Evolutionary conservation across 495 filamentous ascomycete species (phyloP).

Genomic region (Penicillium steckii): DNA sequence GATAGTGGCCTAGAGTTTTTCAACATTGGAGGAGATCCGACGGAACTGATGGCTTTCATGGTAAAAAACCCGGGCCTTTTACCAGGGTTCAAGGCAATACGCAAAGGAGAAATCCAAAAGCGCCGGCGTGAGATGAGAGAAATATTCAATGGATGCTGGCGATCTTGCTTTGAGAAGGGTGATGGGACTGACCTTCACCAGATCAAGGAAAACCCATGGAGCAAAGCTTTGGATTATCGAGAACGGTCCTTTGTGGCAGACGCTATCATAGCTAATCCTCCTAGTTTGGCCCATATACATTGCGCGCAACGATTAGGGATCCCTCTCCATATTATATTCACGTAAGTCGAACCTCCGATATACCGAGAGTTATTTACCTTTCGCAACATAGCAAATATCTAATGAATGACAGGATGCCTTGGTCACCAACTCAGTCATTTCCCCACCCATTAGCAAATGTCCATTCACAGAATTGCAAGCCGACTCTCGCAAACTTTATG

Average conservation of each 20-base stretch:
- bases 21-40: slow-evolving; percentile 62
- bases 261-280: slow-evolving; percentile 82
- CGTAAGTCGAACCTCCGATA: slow-evolving; percentile 40
- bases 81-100: slow-evolving; percentile 45
- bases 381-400: neutral
- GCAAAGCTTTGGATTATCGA: slow-evolving; percentile 28
- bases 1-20: slow-evolving; percentile 78
- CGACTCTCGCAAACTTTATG: slow-evolving; percentile 66
- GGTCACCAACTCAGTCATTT: slow-evolving; percentile 53
- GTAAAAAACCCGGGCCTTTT: slow-evolving; percentile 55
- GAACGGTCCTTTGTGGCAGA: slow-evolving; percentile 71
- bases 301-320: slow-evolving; percentile 77
- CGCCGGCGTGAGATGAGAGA: slow-evolving; percentile 58
- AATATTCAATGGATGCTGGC: slow-evolving; percentile 76
- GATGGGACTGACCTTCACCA: slow-evolving; percentile 53
- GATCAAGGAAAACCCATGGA: slow-evolving; percentile 43
- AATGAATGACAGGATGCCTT: slow-evolving; percentile 54
- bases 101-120: slow-evolving; percentile 42
- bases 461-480: slow-evolving; percentile 48
- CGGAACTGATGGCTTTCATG: slow-evolving; percentile 62
- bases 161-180: slow-evolving; percentile 65
- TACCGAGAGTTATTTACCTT: too few relatives aligned
- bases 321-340: slow-evolving; percentile 83
- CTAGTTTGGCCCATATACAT: slow-evolving; percentile 79
- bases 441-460: slow-evolving; percentile 58